Conservation (phyloP, 306 rosid genomes). For the Biancaea sappan region DNA sequence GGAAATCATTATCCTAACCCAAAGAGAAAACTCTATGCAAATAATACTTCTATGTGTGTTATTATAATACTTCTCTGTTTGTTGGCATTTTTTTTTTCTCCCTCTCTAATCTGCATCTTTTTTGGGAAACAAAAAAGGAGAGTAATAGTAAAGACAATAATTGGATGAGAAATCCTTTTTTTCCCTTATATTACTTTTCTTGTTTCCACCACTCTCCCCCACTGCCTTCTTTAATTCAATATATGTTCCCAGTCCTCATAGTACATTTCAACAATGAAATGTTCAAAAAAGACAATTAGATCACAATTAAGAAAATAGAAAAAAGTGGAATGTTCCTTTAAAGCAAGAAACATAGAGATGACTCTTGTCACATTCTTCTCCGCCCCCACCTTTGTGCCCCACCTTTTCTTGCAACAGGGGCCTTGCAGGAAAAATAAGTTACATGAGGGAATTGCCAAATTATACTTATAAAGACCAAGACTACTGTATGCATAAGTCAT, state of each 20-base stretch:
- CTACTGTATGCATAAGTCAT: constrained; percentile 5
- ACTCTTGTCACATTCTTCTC: constrained; percentile 8
- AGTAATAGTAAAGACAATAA: neutral
- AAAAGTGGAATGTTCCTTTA: constrained; percentile 2
- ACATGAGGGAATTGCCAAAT: neutral
- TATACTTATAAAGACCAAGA: neutral
- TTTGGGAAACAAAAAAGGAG: neutral
- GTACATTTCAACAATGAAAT: neutral
- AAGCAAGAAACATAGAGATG: constrained; percentile 33
- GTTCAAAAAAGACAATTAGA: constrained; percentile 8
- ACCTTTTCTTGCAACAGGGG: neutral
- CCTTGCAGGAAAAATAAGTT: neutral
- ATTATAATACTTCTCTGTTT: neutral
- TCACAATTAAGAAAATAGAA: constrained; percentile 16
- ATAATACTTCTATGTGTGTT: constrained; percentile 6
- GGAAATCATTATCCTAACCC: constrained; percentile 22
- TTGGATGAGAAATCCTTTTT: constrained; percentile 17
- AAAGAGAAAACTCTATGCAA: neutral
- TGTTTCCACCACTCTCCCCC: neutral
- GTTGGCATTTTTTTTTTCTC: neutral
- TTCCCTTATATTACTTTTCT: constrained; percentile 5
- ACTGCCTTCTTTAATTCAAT: constrained; percentile 3
- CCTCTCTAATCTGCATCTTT: neutral
- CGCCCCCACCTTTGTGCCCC: neutral
- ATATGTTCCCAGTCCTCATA: constrained; percentile 12